Evolutionary conservation across 1,284 basidiomycete genomes (phyloP), one percentile per base, ranked within the genome.

Genomic region (Vanrija sp.): DNA sequence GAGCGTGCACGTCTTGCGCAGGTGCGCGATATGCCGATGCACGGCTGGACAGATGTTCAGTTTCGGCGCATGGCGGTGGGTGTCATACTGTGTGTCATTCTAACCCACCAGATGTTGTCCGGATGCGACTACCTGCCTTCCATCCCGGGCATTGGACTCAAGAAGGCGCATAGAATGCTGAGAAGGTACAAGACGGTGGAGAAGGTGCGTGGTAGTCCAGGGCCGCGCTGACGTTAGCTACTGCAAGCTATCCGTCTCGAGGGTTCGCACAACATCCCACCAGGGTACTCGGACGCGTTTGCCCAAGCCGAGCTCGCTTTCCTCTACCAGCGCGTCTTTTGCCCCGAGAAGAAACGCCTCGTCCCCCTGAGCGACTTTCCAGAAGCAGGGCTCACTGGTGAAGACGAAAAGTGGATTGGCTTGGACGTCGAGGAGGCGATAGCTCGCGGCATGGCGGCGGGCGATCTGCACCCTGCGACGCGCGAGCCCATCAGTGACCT

Each of bases 41-140:
- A 84, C 38, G 88, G 89, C 16, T 98, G 95, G 94, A 85, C 87
- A 10, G 87, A 93, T 65, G 78, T 80, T 6, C 88, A 96, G 72
- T 97, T 98, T 70, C 83, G 96, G 22, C 81, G 87, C 36, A 97
- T 97, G 92, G 89, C 94, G 22, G 75, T 78, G 49, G 62, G 76
- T 69, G 15, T 23, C 14, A n/a, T 4, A 4, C 27, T 44, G 27
- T 9, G 19, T 23, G 1, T 20, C 3, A 6, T 18, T 3, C 41
- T 46, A 15, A 46, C 49, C 22, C 3, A 24, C 2, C 54, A 78
- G 77, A 98, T 99, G 71, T 81, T 99, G 39, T 91, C 89, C 53
- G 96, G 96, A 3, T 98, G 96, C 72, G 96, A 99, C 73, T 99
- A 99, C 73, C 82, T 98, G 37, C 94, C 97, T 62, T 94, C 93